Evolutionary conservation across 768 basidiomycete genomes (phyloP).

Genomic region (Gloeophyllum trabeum): DNA sequence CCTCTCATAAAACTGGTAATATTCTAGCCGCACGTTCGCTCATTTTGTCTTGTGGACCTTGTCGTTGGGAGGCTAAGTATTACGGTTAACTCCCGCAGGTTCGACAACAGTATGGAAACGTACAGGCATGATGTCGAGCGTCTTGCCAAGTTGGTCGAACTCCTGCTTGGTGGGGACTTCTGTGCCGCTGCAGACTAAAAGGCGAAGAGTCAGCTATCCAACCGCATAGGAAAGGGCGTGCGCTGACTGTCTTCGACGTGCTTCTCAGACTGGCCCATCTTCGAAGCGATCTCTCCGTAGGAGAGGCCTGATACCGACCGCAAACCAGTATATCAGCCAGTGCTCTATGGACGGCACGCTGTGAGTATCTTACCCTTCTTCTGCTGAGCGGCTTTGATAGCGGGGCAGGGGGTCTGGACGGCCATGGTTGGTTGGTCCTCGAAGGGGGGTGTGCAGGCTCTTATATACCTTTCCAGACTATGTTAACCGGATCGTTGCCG

Average conservation of each 20-base stretch:
- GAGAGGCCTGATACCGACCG: slow-evolving; percentile 26
- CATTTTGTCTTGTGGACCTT: too few species aligned
- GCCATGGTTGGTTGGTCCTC: too few species aligned
- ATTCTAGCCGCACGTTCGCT: too few species aligned
- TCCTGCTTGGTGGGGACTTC: slow-evolving; percentile 32
- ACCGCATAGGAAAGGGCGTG: not conserved
- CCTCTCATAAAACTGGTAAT: too few species aligned
- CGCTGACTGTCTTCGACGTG: slow-evolving; percentile 45
- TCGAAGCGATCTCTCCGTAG: slow-evolving; percentile 35
- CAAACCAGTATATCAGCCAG: not conserved
- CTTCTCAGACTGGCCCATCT: slow-evolving; percentile 28
- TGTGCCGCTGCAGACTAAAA: slow-evolving; percentile 36
- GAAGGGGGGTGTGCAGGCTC: too few species aligned
- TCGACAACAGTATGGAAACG: too few species aligned
- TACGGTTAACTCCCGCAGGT: too few species aligned
- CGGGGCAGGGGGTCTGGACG: slow-evolving; percentile 44
- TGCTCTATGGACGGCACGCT: not conserved
- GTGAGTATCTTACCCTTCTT: slow-evolving; percentile 42
- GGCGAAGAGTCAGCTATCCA: not conserved
- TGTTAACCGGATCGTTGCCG: too few species aligned
- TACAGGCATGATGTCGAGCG: slow-evolving; percentile 33
- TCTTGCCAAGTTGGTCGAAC: slow-evolving; percentile 33
- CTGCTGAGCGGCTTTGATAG: slow-evolving; percentile 39
- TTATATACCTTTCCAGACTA: too few species aligned
- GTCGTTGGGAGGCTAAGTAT: too few species aligned